Evolutionary conservation across 2,329 filamentous ascomycete genomes (phyloP), one percentile per base, ranked within the genome.

Genomic region (Mariannaea elegans): DNA sequence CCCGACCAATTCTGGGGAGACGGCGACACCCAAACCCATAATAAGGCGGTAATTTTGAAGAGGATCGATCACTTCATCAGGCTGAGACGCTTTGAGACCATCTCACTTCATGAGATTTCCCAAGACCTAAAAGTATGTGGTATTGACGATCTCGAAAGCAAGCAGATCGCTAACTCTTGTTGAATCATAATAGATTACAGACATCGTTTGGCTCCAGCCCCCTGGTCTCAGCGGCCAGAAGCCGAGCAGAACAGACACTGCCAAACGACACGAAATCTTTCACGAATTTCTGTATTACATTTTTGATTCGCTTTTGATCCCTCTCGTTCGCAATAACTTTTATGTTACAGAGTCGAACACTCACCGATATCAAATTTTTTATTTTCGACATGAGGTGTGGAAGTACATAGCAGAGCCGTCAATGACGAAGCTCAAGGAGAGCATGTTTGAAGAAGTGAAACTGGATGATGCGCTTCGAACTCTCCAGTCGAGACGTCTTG

Each of bases 321-420:
- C 95, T 9, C 82, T 99, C 7, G 85, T 98, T 46, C 87, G 92
- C 31, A 88, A 87, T 63, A 94, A 95, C 70, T 99, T 99, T 71
- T 94, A 98, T 72, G 91, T 97, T 34, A 99, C 95, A 0, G 95
- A 99, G 74, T 95, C 93, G 0, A 93, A 87, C 63, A 81, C 82
- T 1, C 87, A 97, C 71, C 88, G 90, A 14, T 93, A 95, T 68
- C 87, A 88, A 24, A 78, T 98, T 1, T 97, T 97, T 75, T 99
- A 93, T 77, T 98, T 97, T 73, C 90, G 94, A 4, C 95, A 99
- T 65, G 95, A 99, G 75, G 82, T 95, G 9, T 99, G 95, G 95
- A 87, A 86, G 49, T 83, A 83, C 38, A 76, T 98, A 31, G 87
- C 90, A 2, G 89, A 94, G 67, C 91, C 93, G 7, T 87, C 90